These are phyloP conservation scores for Aureobasidium sp. DNA, from an alignment of 2,329 filamentous ascomycete genomes.

Conservation along the genomic window DNA sequence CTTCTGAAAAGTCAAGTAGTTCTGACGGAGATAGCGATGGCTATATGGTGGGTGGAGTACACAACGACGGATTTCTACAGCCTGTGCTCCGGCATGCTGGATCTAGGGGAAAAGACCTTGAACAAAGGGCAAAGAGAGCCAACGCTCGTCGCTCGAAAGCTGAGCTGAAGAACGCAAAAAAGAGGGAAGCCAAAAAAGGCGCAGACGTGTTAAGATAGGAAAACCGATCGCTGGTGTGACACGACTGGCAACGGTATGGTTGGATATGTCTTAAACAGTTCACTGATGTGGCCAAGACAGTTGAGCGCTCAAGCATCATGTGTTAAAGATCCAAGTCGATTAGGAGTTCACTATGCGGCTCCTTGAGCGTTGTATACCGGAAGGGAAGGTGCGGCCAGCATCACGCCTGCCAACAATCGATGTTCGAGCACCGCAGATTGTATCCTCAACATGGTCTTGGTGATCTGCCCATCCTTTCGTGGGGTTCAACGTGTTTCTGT, in stretches of 20 bases:
- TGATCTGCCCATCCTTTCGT: too few species aligned
- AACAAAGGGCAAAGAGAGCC: not conserved
- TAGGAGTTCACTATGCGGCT: too few species aligned
- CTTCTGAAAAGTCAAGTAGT: not conserved
- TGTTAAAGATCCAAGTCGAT: too few species aligned
- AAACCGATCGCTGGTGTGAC: too few species aligned
- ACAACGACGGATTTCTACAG: conserved; percentile 58
- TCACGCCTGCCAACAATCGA: not conserved
- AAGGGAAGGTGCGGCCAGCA: not conserved
- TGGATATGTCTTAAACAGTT: not conserved
- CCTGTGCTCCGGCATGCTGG: conserved; percentile 23
- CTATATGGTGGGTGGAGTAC: conserved; percentile 53
- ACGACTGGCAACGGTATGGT: too few species aligned
- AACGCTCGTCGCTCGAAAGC: not conserved
- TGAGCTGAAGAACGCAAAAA: not conserved
- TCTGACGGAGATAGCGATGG: conserved; percentile 16
- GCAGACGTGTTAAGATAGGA: not conserved
- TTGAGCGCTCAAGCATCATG: too few species aligned
- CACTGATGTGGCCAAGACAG: not conserved
- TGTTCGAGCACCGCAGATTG: too few species aligned
- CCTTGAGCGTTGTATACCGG: not conserved
- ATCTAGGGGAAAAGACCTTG: not conserved
- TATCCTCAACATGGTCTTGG: too few species aligned
- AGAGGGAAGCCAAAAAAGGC: not conserved
- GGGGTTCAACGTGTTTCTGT: too few species aligned